Evolutionary conservation across 1,139 yeast genomes (phyloP).

Genomic region (Pichia sp.): DNA sequence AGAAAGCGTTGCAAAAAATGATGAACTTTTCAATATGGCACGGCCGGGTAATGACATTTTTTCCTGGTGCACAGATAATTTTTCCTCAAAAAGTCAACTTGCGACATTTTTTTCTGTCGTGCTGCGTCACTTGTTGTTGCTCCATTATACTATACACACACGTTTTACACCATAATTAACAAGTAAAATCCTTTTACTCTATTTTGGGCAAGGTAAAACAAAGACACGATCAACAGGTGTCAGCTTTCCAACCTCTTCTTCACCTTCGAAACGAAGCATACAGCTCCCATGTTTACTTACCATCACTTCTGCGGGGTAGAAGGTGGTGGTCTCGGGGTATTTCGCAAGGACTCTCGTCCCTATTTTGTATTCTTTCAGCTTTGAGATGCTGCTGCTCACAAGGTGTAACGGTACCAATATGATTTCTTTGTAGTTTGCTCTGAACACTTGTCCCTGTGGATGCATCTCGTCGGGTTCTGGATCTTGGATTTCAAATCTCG

Average conservation of each 20-base stretch:
- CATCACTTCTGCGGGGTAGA: constrained; percentile 88
- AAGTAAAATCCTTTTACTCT: too few relatives aligned
- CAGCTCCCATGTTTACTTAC: constrained; percentile 78
- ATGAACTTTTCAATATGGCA: neutral
- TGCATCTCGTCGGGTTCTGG: constrained; percentile 96
- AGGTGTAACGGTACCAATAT: constrained; percentile 61
- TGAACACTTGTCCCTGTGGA: constrained; percentile 83
- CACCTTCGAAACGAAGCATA: constrained; percentile 86
- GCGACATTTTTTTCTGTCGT: neutral
- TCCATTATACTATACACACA: too few relatives aligned
- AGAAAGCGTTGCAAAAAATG: neutral
- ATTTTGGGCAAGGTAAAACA: constrained; percentile 68
- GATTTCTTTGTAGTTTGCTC: constrained; percentile 76
- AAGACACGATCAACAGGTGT: constrained; percentile 85
- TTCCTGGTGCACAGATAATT: neutral
- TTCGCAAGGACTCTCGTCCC: constrained; percentile 86
- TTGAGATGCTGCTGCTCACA: constrained; percentile 14
- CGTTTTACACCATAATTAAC: too few relatives aligned
- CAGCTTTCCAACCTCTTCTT: constrained; percentile 93
- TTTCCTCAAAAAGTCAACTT: too few relatives aligned
- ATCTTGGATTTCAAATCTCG: constrained; percentile 75
- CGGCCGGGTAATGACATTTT: neutral
- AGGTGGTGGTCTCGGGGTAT: constrained; percentile 97
- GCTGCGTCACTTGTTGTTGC: too few relatives aligned
- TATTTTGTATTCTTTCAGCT: constrained; percentile 57